Evolutionary conservation across 164 flowering plant species (phyloP).

Genomic region (Magnolia kwangsiensis): DNA sequence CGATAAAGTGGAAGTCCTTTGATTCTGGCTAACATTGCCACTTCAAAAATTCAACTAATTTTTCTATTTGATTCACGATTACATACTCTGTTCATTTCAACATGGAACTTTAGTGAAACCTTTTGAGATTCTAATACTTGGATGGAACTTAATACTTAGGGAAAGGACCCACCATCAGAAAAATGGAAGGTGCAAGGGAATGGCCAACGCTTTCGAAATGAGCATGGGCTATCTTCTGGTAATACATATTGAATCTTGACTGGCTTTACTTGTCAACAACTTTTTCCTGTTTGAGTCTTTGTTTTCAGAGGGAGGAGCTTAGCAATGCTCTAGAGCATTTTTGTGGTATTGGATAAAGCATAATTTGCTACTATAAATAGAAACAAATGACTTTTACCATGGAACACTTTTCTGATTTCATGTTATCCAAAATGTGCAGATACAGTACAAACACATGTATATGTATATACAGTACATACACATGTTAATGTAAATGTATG

Average conservation of each 20-base stretch:
- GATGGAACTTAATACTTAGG: constrained; percentile 28
- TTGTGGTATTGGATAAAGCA: no score
- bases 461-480: no score
- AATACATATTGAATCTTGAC: constrained; percentile 5
- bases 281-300: not conserved
- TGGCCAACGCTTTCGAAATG: constrained; percentile 41
- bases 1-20: not conserved
- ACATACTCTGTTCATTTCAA: not conserved
- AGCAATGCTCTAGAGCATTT: no score
- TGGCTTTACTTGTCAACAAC: not conserved
- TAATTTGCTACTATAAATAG: no score
- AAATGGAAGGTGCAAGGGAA: constrained; percentile 51
- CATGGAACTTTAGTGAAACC: not conserved
- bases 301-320: not conserved
- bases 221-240: constrained; percentile 61
- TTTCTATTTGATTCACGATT: not conserved
- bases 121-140: constrained; percentile 5
- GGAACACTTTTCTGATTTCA: no score
- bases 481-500: no score
- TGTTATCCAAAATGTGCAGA: no score
- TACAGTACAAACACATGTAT: no score
- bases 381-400: no score
- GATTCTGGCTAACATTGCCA: not conserved
- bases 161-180: constrained; percentile 17
- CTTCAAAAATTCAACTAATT: not conserved